These are phyloP conservation scores for Linnemannia zychae DNA, from an alignment of 192 early-diverging fungal species.

Conservation along the genomic window DNA sequence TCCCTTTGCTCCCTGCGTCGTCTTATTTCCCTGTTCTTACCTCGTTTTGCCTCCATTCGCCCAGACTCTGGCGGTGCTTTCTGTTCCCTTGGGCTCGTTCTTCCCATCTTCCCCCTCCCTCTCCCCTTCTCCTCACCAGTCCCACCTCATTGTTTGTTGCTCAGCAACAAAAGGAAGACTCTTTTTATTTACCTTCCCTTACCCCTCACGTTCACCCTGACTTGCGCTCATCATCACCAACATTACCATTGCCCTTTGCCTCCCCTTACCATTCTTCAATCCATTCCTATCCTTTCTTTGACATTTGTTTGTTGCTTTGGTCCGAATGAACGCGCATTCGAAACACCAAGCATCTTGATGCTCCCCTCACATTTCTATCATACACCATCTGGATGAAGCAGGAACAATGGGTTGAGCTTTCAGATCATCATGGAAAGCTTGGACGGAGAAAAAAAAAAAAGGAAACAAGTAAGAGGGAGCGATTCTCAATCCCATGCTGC, in stretches of 20 bases:
- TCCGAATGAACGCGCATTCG: neutral
- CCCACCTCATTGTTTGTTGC: neutral
- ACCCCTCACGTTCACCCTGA: neutral
- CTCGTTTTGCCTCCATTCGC: neutral
- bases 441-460: conserved; percentile 8
- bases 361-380: neutral
- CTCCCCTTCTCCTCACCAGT: neutral
- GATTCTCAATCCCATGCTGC: conserved; percentile 35
- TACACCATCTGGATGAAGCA: neutral
- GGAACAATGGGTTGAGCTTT: neutral
- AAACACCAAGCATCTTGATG: neutral
- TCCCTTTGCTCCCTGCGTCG: neutral
- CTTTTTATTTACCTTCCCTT: neutral
- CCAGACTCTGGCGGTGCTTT: neutral
- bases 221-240: neutral
- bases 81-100: conserved; percentile 7
- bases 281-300: neutral
- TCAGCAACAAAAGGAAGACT: neutral
- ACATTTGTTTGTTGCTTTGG: neutral
- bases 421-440: conserved; percentile 1
- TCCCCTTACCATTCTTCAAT: neutral
- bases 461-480: too few species aligned
- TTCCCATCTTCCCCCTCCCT: conserved; percentile 20
- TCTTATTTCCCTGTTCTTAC: neutral
- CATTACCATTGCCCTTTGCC: conserved; percentile 11